Base-by-base conservation (phyloP, 163 green algal genomes). In the Coccomyxa subellipsoidea region DNA sequence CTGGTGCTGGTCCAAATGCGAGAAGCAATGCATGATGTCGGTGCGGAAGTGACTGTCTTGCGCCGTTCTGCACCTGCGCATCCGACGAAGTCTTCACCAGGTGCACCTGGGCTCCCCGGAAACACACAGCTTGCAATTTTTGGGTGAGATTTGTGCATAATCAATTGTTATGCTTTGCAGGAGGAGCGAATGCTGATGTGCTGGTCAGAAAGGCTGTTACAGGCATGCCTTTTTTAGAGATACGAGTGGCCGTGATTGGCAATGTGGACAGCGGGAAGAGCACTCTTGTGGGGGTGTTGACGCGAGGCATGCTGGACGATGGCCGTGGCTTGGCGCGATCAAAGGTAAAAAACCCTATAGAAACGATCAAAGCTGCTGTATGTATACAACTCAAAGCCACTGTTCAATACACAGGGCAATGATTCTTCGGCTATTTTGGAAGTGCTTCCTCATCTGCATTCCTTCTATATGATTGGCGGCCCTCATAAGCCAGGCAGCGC, bases 181-280 rank as follows among this genome's bases (percentile, higher is more conserved):
- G 69, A 8, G 47, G 77, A 18, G 82, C 80, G n/a, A 87, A 79
- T n/a, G 88, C 87, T n/a, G 93, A 94, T 70, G 83, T 95, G 54
- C 79, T 90, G 77, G 86, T 95, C 47, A 88, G 92, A 29, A 87
- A 85, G 23, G 81, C 82, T 23, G 78, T 86, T 27, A 72, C 38
- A 27, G 78, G 25, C 6, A 78, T 71, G 21, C 79, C 83, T 6
- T 82, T 86, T 10, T n/a, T 92, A 75, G 90, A 97, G 88, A 82
- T 98, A 34, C 89, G 94, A 4, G 94, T 97, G 40, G 94, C 94
- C 12, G 89, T 97, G 23, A 93, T 98, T 31, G 95, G 95, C 35
- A 98, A 98, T 85, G 95, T 98, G 76, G 95, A 98, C 88, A 92
- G 84, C 72, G 95, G 95, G 77, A 98, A 98, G 88, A 91, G 69